Evolutionary conservation across 306 rosid genomes (phyloP).

Genomic region (Cicer yamashitae): DNA sequence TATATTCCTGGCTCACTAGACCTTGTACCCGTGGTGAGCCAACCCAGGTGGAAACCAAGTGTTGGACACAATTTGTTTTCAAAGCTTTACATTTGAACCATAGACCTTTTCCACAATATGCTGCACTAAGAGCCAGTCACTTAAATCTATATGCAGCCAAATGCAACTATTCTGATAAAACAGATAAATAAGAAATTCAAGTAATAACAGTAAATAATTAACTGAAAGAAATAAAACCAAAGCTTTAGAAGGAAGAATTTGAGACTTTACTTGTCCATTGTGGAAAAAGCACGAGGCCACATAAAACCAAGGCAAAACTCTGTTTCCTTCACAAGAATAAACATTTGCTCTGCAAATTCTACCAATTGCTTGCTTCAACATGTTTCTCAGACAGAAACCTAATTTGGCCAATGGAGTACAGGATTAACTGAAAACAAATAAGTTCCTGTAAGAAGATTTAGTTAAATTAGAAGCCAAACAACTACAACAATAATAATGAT

Average conservation of each 20-base stretch:
- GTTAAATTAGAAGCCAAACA: conserved; percentile 18
- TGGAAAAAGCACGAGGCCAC: conserved; percentile 60
- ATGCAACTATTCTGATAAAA: not conserved
- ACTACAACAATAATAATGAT: not conserved
- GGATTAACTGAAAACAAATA: not conserved
- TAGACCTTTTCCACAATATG: conserved; percentile 7
- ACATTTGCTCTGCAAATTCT: conserved; percentile 52
- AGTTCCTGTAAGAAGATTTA: conserved; percentile 1
- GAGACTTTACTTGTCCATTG: conserved; percentile 66
- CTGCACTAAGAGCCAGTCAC: not conserved
- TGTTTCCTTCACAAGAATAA: conserved; percentile 54
- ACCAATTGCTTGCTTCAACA: conserved; percentile 69
- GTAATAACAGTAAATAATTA: conserved; percentile 24
- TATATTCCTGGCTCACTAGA: not conserved
- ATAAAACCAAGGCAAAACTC: conserved; percentile 52
- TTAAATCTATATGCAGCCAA: conserved; percentile 19
- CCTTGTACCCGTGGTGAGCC: not conserved
- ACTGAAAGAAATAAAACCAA: not conserved
- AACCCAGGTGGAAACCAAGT: not conserved
- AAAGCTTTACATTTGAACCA: not conserved
- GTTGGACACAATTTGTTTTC: conserved; percentile 1
- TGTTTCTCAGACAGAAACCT: conserved; percentile 38
- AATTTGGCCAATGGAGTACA: not conserved
- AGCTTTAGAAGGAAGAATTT: not conserved
- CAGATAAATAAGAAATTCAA: conserved; percentile 19